Base-by-base conservation (phyloP, 2,329 filamentous ascomycete genomes). In the Aspergillus fructus region DNA sequence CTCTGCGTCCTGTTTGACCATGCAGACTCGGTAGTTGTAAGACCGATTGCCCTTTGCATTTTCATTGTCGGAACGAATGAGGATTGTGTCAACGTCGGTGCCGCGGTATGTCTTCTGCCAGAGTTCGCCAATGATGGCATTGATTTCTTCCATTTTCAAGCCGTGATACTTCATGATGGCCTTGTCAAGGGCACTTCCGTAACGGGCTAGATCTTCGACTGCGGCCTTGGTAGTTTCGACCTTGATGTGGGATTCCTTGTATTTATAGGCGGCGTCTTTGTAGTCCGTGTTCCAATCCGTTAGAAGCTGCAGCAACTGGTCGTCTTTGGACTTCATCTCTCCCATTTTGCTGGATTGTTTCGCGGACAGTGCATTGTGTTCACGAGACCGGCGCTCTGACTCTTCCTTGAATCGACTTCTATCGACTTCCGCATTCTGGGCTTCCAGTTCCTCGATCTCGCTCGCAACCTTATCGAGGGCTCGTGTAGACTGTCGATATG, bases 71-170 rank as follows among this genome's bases (percentile, higher is more conserved):
- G 93, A 96, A 41, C 90, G 89, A 76, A 99, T 97, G 69, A 96
- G 84, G 70, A 99, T 96, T 1, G 90, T 94, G 78, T 99, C 94
- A 55, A 99, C 93, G 70, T 99, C 94, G 0, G 93, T 97, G 63
- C 94, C 94, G 71, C 96, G 91, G 76, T 99, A 99, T 1, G 94
- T 97, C 69, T 88, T 89, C 75, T 91, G 90, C 94, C 94, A 99
- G n/a, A 99, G 83, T 73, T 99, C 94, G 62, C 90, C 91, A 50
- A 96, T 89, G 73, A 97, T 97, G 56, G 87, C 85, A 75, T 99
- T 99, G 73, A 99, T 93, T 73, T 99, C 93, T 66, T 94, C 90
- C 94, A 99, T 99, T 80, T 99, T 99, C 71, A 96, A 79, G 30
- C 88, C 84, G 78, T 99, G 94, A 71, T 93, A 99, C 68, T 90